Evolutionary conservation across 306 rosid species (phyloP).

Genomic region (Abrus pulchellus): DNA sequence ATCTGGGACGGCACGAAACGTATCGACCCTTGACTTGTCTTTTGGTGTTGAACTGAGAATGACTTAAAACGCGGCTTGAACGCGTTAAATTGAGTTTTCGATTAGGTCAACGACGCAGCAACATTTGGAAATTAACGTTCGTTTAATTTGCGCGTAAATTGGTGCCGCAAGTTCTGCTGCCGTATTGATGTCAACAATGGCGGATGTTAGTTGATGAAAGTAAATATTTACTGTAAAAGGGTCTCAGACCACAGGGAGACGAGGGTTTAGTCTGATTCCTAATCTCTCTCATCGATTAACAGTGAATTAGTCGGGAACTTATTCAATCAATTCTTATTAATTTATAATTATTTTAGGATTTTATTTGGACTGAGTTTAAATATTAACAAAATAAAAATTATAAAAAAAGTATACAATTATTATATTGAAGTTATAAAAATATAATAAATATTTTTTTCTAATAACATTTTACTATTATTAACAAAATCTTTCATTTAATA

Average conservation of each 20-base stretch:
- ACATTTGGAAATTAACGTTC: not conserved
- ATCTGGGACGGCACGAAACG: not conserved
- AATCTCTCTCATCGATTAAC: not conserved
- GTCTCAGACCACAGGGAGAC: not conserved
- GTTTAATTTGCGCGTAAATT: conserved; percentile 27
- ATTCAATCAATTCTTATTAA: not conserved
- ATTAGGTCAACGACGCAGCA: not conserved
- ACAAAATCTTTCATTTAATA: too few species aligned
- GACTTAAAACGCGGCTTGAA: conserved; percentile 37
- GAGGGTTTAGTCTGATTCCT: not conserved
- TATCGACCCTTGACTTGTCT: conserved; percentile 24
- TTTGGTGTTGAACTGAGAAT: conserved; percentile 14
- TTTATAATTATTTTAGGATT: too few species aligned
- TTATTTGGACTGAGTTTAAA: too few species aligned
- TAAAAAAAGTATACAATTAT: too few species aligned
- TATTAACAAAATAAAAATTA: too few species aligned
- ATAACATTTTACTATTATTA: too few species aligned
- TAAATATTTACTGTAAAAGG: not conserved
- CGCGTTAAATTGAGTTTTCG: conserved; percentile 20
- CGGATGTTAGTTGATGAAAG: not conserved
- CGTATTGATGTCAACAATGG: conserved; percentile 36
- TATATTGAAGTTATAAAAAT: too few species aligned
- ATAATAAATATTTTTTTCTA: too few species aligned
- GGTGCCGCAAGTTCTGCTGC: not conserved
- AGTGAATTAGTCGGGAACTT: not conserved